Evolutionary conservation across 208 protist genomes (phyloP), one percentile per base, ranked within the genome.

Genomic region (Novymonas esmeraldas): DNA sequence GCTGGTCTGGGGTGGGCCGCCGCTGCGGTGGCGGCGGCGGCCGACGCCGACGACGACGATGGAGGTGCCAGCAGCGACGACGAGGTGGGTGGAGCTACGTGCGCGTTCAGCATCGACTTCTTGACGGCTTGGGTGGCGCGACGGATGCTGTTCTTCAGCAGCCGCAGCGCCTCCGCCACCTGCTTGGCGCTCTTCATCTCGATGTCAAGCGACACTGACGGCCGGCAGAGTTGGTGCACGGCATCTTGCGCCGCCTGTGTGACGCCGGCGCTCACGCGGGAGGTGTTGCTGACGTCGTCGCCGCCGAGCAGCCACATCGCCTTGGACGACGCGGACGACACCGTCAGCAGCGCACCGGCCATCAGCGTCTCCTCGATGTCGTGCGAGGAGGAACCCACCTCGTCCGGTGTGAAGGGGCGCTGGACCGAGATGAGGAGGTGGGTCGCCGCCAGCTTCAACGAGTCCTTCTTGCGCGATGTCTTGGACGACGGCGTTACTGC

Each of bases 381-480:
- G 1, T 46, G 49, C 6, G 59, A 46, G 14, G 83, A 80, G 7
- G 84, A 69, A 3, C 78, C 82, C 11, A 94, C 76, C 52, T 81
- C 82, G n/a, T 87, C 79, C 4, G 84, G 79, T 6, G 39, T 56
- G 45, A 76, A 89, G 5, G 51, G 50, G n/a, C 82, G 84, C 29
- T 76, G 57, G 1, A 94, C 65, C 9, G 38, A 49, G 11, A 94
- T 82, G 34, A 85, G n/a, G 18, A 94, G 64, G 45, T 69, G 55
- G 20, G 48, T 76, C 38, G 49, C 79, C 56, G 36, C 48, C 6
- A 54, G 50, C 60, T 55, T 63, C 16, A 24, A 52, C 33, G 36
- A 52, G 9, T 64, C 68, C 64, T 56, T 76, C 34, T 38, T 46
- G 14, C 70, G 70, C 20, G 49, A 63, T 10, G 33, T 39, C 36